Conservation (phyloP, 108 stramenopile genomes). For the Cyclostephanos invisitatus region DNA sequence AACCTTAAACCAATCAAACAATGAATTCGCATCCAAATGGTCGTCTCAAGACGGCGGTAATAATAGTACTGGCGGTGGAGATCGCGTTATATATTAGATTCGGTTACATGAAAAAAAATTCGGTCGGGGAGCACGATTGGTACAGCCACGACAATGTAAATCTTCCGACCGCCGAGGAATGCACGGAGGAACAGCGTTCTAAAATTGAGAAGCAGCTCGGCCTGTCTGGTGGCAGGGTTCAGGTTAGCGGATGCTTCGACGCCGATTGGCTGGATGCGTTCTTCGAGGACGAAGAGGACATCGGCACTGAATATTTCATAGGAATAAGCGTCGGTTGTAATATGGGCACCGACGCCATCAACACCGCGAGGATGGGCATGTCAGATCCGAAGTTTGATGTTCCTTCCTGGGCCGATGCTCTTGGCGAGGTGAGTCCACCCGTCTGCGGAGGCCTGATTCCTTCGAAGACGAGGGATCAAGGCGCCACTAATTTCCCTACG, state of each 20-base stretch:
- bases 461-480: no score
- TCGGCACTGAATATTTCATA: background rate
- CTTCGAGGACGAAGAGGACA: conserved; percentile 2
- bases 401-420: background rate
- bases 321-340: conserved; percentile 1
- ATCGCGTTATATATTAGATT: no score
- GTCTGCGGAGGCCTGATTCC: no score
- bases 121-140: no score
- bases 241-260: background rate
- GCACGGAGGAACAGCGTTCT: background rate
- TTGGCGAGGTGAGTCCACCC: background rate
- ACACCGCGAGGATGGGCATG: background rate
- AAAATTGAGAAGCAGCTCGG: background rate
- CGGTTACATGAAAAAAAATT: no score
- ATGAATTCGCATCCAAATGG: no score
- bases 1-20: no score
- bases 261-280: background rate
- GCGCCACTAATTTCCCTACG: background rate
- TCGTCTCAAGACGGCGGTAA: no score
- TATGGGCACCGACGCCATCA: background rate
- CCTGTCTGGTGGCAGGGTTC: background rate
- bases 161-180: background rate
- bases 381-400: background rate
- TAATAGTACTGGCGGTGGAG: no score
- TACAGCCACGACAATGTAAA: background rate